Conservation (phyloP, 441 rosid genomes). For the Populus hybrid region DNA sequence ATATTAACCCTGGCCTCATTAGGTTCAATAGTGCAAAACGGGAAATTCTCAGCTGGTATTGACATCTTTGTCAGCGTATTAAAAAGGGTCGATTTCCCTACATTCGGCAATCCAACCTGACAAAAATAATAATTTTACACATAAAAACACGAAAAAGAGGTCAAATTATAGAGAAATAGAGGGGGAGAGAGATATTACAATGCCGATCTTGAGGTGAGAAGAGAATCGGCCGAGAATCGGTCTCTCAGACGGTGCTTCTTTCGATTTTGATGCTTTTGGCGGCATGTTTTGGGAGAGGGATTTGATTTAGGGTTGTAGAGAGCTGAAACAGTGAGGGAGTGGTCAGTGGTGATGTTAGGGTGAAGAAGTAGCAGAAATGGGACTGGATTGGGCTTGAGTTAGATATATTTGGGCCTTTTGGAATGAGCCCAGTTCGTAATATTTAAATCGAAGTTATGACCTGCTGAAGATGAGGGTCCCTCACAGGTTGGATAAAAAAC, state of each 20-base stretch:
- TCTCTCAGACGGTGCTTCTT: conserved; percentile 88
- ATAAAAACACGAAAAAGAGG: not conserved
- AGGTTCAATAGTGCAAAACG: conserved; percentile 97
- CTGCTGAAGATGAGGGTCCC: no score
- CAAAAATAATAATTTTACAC: not conserved
- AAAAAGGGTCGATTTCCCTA: conserved; percentile 95
- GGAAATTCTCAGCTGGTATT: conserved; percentile 98
- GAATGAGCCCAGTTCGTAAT: not conserved
- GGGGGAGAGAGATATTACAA: conserved; percentile 41
- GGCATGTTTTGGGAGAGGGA: conserved; percentile 53
- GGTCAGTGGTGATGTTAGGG: not conserved
- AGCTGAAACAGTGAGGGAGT: not conserved
- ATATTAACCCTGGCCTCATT: conserved; percentile 94
- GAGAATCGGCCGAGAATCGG: conserved; percentile 99
- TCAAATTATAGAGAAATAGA: not conserved
- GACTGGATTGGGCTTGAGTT: not conserved
- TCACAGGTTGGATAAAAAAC: no score
- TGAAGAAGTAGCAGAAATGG: not conserved
- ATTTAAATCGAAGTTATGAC: no score
- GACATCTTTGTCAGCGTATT: conserved; percentile 91
- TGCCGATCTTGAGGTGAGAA: conserved; percentile 99
- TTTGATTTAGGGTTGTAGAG: not conserved
- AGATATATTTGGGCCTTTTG: not conserved
- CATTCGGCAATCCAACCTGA: conserved; percentile 97
- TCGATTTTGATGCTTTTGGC: conserved; percentile 84